Base-by-base conservation (phyloP, 2,329 filamentous ascomycete species). In the Nannizziopsis arthrosporioides region DNA sequence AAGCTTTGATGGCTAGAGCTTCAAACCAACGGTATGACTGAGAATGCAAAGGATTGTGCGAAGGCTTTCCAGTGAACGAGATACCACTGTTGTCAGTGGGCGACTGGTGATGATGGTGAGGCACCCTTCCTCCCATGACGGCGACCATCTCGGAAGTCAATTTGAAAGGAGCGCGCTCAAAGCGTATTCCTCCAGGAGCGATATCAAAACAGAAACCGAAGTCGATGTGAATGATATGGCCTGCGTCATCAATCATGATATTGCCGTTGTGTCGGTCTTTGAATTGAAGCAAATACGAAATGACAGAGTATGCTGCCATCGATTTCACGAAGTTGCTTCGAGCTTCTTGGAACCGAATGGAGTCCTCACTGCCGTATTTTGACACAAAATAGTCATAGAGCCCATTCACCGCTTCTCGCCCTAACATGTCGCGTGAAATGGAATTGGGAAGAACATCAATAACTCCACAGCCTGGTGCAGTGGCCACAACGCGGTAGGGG, bases 201-300 rank as follows among this genome's bases (percentile, higher is more conserved):
- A 98, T 96, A 62, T 98, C 93, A 68, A 99, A 98, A 70, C 90
- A 96, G 76, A 98, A 99, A 8, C 92, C 92, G 61, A 98, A 98
- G 65, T 98, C 92, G 57, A 98, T 96, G 71, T 98, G 92, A 47
- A 98, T 78, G 60, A 98, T 94, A 68, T 98, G 92, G 3, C 93
- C 92, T 0, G 84, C 85, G 60, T 95, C 90, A 64, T 98, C 90
- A 54, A 98, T 82, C 93, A 98, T 98, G 72, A 98, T 98, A 72
- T 98, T 98, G 53, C 92, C 92, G 65, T 98, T 98, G 71, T 98
- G 92, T 2, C 92, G 82, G 64, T 99, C 92, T 68, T 99, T 99
- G 81, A 99, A 96, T 61, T 98, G 93, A 34, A 98, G 73, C 11
- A 98, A 74, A 70, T 94, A 98, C 0, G 87, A 93, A 55, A 98